These are phyloP conservation scores for Stemphylium vesicarium DNA, from an alignment of 2,329 filamentous ascomycete species.

Conservation along the genomic window DNA sequence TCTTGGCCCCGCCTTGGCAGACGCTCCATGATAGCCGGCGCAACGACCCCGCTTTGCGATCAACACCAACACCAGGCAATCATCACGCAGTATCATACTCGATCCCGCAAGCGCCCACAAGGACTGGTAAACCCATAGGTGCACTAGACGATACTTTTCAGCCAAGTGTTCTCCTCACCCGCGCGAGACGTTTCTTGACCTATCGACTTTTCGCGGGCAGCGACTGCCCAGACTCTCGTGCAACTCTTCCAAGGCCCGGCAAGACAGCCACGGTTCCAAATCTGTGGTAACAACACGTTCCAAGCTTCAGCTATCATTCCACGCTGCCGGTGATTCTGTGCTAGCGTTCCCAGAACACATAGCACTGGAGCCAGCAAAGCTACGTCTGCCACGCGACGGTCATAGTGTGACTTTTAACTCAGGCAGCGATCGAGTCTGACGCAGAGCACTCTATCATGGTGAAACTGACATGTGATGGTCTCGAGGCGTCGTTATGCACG, in stretches of 20 bases:
- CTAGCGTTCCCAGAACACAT: slow-evolving; percentile 18
- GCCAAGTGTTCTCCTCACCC: slow-evolving; percentile 12
- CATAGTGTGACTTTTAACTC: slow-evolving; percentile 3
- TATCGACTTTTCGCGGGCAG: slow-evolving; percentile 3
- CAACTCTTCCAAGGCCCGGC: slow-evolving; percentile 21
- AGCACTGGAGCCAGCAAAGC: slow-evolving; percentile 21
- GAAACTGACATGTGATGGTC: not conserved
- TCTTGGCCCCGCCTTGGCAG: slow-evolving; percentile 24
- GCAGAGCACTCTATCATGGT: not conserved
- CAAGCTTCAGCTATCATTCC: slow-evolving; percentile 6
- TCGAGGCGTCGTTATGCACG: not conserved
- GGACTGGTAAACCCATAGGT: not conserved
- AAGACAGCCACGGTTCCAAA: slow-evolving; percentile 21
- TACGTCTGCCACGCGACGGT: slow-evolving; percentile 17
- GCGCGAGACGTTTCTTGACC: slow-evolving; percentile 17
- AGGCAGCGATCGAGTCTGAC: not conserved
- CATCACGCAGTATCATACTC: slow-evolving; percentile 3
- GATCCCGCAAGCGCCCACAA: not conserved
- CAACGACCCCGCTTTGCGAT: slow-evolving; percentile 9
- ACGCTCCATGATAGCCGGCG: not conserved
- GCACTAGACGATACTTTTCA: slow-evolving; percentile 11
- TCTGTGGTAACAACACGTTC: slow-evolving; percentile 26
- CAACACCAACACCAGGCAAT: slow-evolving; percentile 8
- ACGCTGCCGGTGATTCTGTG: slow-evolving; percentile 3
- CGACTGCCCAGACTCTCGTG: slow-evolving; percentile 19